Base-by-base conservation (phyloP, 2,329 filamentous ascomycete genomes). In the Stachybotrys chartarum region DNA sequence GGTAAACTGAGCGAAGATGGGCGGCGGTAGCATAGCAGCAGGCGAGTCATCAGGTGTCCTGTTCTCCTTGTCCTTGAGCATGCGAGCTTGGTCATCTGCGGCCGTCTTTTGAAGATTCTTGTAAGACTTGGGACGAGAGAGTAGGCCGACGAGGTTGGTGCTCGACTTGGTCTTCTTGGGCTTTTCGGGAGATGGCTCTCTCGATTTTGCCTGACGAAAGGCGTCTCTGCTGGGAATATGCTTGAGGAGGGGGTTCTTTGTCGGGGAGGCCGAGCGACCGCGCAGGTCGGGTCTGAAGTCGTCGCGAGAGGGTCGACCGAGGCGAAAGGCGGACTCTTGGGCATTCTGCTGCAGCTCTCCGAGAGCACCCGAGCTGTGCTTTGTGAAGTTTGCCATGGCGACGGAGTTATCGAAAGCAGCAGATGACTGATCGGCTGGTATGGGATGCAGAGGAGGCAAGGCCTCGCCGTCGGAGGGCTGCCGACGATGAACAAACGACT, bases 111-210 rank as follows among this genome's bases (percentile, higher is more conserved):
- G 81, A 30, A 87, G 72, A 60, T 83, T 86, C 65, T 86, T 90
- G 54, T 85, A 79, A 10, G 90, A 91, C 68, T 87, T 91, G 57
- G 85, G 84, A 55, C 87, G 86, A 55, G 84, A 85, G 53, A 96
- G 80, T 54, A 97, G 80, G 5, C 81, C 84, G 1, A 84, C 84
- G n/a, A 97, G 78, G 67, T 91, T 95, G 35, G 88, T 88, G 4
- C 88, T 82, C 0, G 92, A 96, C 70, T 93, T 96, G 44, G 82
- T 82, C 75, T 93, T 95, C 66, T 87, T 87, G 30, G 84, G 83
- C 66, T 87, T 88, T 56, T 78, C 78, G 11, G 80, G 78, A 46
- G 81, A 80, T 30, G 72, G 61, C 53, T 80, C 78, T 57, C 71
- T 68, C 44, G 70, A 70, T 61, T 76, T 76, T 55, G 72, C 70